Evolutionary conservation across 2,329 filamentous ascomycete species (phyloP).

Genomic region (Penicillium sp.): DNA sequence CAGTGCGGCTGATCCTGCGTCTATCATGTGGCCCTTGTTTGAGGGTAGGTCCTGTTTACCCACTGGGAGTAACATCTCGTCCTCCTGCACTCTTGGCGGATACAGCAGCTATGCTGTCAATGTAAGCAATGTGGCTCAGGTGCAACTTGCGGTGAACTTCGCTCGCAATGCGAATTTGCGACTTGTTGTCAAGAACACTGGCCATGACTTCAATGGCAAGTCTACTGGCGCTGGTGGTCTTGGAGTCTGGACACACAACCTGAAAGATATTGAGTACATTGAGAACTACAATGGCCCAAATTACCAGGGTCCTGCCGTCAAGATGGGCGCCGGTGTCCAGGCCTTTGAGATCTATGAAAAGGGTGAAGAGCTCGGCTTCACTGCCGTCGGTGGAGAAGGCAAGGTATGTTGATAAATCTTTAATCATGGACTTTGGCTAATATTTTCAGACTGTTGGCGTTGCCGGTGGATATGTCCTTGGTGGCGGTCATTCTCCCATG

Average conservation of each 20-base stretch:
- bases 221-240: conserved; percentile 50
- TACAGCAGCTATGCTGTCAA: conserved; percentile 39
- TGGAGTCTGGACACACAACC: conserved; percentile 52
- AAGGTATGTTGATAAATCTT: conserved; percentile 2
- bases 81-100: conserved; percentile 30
- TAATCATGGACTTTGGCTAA: neutral
- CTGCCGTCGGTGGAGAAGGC: conserved; percentile 22
- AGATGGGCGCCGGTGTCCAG: conserved; percentile 55
- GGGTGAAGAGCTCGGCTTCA: conserved; percentile 38
- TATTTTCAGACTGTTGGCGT: conserved; percentile 51
- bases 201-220: conserved; percentile 51
- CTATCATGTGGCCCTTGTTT: conserved; percentile 30
- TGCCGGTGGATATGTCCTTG: conserved; percentile 61
- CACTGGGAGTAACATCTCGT: conserved; percentile 20
- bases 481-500: conserved; percentile 60
- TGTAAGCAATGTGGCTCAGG: conserved; percentile 33
- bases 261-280: conserved; percentile 46
- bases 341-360: conserved; percentile 20
- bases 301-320: conserved; percentile 55
- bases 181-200: conserved; percentile 46
- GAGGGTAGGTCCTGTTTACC: conserved; percentile 29
- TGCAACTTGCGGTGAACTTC: conserved; percentile 35
- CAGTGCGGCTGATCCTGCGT: conserved; percentile 25
- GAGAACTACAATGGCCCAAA: conserved; percentile 36
- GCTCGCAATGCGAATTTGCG: conserved; percentile 33